Evolutionary conservation across 345 rosid genomes (phyloP), one percentile per base, ranked within the genome.

Genomic region (Rhodamnia rubescens): DNA sequence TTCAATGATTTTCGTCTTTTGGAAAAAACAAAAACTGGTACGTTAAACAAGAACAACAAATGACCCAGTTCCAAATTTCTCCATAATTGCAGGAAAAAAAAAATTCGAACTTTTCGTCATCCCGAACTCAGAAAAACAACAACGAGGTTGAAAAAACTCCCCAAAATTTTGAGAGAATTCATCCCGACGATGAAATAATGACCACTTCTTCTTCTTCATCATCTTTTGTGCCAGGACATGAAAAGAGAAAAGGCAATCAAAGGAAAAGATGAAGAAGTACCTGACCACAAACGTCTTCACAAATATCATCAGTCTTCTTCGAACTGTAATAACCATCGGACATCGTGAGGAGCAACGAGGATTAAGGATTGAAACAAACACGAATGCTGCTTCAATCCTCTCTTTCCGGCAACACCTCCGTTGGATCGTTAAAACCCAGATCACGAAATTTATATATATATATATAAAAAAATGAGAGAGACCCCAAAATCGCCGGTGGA

Each of bases 291-390:
- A 91, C 84, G 85, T 85, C 87, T 36, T 82, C 88, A 47, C 90
- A 90, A 11, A 90, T 83, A 85, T 88, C 91, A 83, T 91, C 92
- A 40, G 88, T 87, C 90, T 88, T 91, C 92, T 91, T 91, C 20
- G 90, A 91, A 85, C 90, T 89, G 74, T 87, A 91, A 84, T 83
- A 88, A 8, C 91, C 90, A 51, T 90, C 92, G 64, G 82, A 69
- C 87, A 82, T 86, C 53, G 11, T 56, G 59, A 56, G 59, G 11
- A 8, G 59, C 59, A 26, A 24, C n/a, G 59, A 56, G 27, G 59
- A 56, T 56, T 9, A 24, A 24, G 27, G 59, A 56, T 24, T 24
- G 59, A 56, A 56, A 56, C 59, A 22, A 11, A 56, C 59, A 83
- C 11, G 26, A 83, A 83, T 54, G 84, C 42, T 20, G 84, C 84